A percentile compares a stretch with the other conserved stretches of the same genome.
Evolutionary conservation across 192 early-diverging fungal genomes (phyloP).

Genomic region (Cetraspora pellucida): DNA sequence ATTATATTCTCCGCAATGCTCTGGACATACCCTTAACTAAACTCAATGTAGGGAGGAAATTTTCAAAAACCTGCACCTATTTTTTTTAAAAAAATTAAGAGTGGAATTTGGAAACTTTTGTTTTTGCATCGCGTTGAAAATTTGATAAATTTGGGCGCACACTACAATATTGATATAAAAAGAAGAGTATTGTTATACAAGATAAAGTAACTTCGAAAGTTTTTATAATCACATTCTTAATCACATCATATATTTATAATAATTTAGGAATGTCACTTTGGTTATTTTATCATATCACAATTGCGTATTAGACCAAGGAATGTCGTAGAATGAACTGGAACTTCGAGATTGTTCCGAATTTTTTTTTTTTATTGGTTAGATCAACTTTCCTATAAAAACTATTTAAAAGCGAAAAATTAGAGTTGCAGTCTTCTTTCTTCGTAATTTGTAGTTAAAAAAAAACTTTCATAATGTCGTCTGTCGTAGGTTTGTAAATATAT

Average conservation of each 20-base stretch:
- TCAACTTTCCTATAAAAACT: not conserved
- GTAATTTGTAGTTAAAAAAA: not conserved
- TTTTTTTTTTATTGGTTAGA: not conserved
- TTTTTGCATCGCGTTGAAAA: no score
- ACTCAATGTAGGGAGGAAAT: no score
- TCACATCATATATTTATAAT: not conserved
- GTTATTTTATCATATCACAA: not conserved
- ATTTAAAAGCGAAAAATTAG: not conserved
- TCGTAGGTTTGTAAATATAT: constrained; percentile 22
- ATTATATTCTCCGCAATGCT: no score
- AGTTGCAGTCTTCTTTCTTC: not conserved
- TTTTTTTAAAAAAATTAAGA: no score
- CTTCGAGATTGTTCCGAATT: constrained; percentile 4
- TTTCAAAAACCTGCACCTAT: no score
- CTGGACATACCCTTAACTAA: no score
- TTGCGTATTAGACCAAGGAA: not conserved
- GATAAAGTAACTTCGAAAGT: no score
- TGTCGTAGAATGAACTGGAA: constrained; percentile 17
- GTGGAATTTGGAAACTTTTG: no score
- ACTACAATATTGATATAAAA: no score
- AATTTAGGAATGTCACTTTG: not conserved
- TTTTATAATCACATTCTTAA: no score
- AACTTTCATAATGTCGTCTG: constrained; percentile 31
- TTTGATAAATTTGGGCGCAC: no score
- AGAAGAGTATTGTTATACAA: no score